Evolutionary conservation across 371 early-diverging fungal genomes (phyloP), one percentile per base, ranked within the genome.

Genomic region (Mortierella sp.): DNA sequence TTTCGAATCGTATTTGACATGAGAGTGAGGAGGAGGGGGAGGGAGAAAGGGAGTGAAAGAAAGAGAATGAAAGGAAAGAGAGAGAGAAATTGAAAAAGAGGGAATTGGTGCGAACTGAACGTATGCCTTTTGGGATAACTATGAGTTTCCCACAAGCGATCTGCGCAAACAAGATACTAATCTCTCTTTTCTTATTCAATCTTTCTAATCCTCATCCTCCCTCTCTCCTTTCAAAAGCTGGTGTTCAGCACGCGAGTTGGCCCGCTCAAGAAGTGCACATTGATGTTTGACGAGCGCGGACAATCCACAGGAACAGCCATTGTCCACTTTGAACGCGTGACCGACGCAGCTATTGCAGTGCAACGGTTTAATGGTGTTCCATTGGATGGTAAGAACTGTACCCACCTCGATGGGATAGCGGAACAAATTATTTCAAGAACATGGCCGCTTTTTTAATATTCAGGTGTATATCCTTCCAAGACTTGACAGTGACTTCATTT

Each of bases 221-320:
- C 29, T 12, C 58, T 37, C 12, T 56, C 15, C 4, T 19, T 60
- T 23, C 30, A 30, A 53, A 53, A 63, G 63, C 23, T 52, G 25
- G 55, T 83, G 47, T 83, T 82, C 56, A 25, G 59, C n/a, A 60
- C 70, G n/a, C 58, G 82, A 64, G 68, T 84, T 75, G 93, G 94
- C 29, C 89, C 84, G 28, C 84, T 93, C 47, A 75, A 75, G 57
- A 63, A 72, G 57, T 91, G 87, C 4, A 81, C 73, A n/a, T 80
- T 93, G 45, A 89, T 89, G 85, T 92, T 83, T 79, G 86, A 86
- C 71, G 74, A 82, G 18, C 70, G 77, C 60, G 94, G 92, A 59
- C 81, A 80, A 57, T 91, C 92, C 16, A 86, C 83, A 60, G 94
- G 94, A 43, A 83, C 86, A 9, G 94, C 88, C 58, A 84, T 87